Evolutionary conservation across 768 basidiomycete species (phyloP).

Genomic region (Crepidotus variabilis): DNA sequence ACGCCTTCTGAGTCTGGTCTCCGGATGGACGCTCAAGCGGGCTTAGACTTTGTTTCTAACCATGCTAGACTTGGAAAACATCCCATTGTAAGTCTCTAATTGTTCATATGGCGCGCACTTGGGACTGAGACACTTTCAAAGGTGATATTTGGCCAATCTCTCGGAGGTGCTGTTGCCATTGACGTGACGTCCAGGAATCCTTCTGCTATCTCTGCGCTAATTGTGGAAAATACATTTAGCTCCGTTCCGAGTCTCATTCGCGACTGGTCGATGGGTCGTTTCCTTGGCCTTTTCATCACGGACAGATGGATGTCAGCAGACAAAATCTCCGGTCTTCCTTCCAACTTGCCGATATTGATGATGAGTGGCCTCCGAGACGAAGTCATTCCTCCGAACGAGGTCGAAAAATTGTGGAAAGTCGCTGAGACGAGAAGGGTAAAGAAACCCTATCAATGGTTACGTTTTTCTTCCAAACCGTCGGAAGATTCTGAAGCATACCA

Average conservation of each 20-base stretch:
- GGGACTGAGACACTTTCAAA: conserved; percentile 15
- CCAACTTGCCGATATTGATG: conserved; percentile 64
- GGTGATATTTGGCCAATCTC: conserved; percentile 72
- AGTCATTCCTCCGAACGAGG: conserved; percentile 60
- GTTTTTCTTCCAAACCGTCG: neutral
- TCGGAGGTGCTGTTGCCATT: conserved; percentile 87
- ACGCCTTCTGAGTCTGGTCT: conserved; percentile 77
- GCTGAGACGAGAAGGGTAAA: conserved; percentile 42
- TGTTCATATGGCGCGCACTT: neutral
- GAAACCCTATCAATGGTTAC: neutral
- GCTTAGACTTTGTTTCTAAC: conserved; percentile 60
- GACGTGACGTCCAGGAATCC: conserved; percentile 70
- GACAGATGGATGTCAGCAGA: conserved; percentile 78
- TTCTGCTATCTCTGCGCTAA: conserved; percentile 58
- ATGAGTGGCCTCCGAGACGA: conserved; percentile 61
- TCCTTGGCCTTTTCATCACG: conserved; percentile 68
- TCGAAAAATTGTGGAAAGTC: conserved; percentile 37
- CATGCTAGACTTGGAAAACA: conserved; percentile 56
- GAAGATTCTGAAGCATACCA: neutral
- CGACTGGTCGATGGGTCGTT: conserved; percentile 60
- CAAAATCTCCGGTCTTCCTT: conserved; percentile 53
- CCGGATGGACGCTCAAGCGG: conserved; percentile 75
- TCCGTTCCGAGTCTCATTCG: conserved; percentile 72
- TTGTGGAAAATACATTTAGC: conserved; percentile 88
- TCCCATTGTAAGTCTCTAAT: conserved; percentile 45